phyloP scores from a whole-genome alignment of 1,284 basidiomycete species.

The Porogramme epimiltina region DNA sequence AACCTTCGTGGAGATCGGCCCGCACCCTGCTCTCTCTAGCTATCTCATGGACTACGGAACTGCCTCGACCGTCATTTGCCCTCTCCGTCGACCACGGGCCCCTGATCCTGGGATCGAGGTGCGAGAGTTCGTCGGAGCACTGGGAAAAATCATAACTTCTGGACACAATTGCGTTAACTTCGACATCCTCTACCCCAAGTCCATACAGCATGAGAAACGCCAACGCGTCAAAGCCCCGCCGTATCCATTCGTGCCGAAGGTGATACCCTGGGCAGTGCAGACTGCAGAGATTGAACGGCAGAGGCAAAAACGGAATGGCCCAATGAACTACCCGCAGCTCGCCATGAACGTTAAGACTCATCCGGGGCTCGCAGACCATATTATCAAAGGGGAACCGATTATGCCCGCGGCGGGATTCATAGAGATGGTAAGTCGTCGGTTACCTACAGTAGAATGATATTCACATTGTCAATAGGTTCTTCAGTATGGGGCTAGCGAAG shows the following conservation, averaged over 20 bases:
- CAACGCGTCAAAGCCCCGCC: neutral
- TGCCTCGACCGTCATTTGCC: slow-evolving; percentile 26
- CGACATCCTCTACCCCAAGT: slow-evolving; percentile 10
- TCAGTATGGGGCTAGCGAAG: slow-evolving; percentile 26
- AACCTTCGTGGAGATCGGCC: slow-evolving; percentile 11
- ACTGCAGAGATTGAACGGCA: slow-evolving; percentile 18
- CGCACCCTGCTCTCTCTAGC: slow-evolving; percentile 36
- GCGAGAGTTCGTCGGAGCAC: slow-evolving; percentile 8
- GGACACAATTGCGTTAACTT: slow-evolving; percentile 20
- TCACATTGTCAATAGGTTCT: slow-evolving; percentile 8
- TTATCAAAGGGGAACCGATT: slow-evolving; percentile 42
- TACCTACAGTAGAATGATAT: no score
- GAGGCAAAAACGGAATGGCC: slow-evolving; percentile 30
- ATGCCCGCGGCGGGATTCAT: slow-evolving; percentile 47
- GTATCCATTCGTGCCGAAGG: slow-evolving; percentile 23
- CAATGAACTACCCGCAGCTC: slow-evolving; percentile 36
- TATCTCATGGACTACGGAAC: slow-evolving; percentile 25
- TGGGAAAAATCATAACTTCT: slow-evolving; percentile 15
- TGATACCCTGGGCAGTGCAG: slow-evolving; percentile 11
- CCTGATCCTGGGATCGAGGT: slow-evolving; percentile 3
- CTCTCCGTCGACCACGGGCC: slow-evolving; percentile 29
- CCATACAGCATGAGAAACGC: neutral
- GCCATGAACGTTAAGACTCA: slow-evolving; percentile 37
- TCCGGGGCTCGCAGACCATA: slow-evolving; percentile 40
- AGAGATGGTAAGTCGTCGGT: slow-evolving; percentile 37